These are phyloP conservation scores for Chaetomiaceae sp. DNA, from an alignment of 2,329 filamentous ascomycete genomes.

Conservation along the genomic window DNA sequence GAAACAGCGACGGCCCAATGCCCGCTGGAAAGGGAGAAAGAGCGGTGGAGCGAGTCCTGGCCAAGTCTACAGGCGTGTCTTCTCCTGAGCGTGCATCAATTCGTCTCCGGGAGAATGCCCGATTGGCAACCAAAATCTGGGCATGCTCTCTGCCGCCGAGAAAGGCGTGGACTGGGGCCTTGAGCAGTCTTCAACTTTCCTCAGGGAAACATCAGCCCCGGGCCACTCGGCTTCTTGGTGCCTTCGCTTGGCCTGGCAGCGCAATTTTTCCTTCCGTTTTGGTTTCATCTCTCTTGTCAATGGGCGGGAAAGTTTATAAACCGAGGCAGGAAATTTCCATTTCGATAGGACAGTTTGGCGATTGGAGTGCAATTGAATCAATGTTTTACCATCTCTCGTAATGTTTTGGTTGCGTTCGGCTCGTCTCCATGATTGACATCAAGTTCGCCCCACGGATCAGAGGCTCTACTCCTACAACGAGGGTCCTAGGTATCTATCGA, in stretches of 20 bases:
- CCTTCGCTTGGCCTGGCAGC: constrained; percentile 9
- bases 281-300: constrained; percentile 27
- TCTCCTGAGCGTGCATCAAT: background rate
- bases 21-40: background rate
- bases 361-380: constrained; percentile 24
- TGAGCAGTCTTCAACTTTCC: constrained; percentile 3
- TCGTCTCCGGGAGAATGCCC: background rate
- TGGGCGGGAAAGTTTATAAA: constrained; percentile 18
- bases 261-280: constrained; percentile 21
- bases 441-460: background rate
- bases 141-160: background rate
- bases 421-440: background rate
- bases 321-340: constrained; percentile 33
- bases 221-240: constrained; percentile 15
- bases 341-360: constrained; percentile 41
- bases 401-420: background rate
- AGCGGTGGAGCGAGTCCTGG: background rate
- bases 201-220: background rate
- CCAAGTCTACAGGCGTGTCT: background rate
- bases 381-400: background rate
- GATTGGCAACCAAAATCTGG: background rate
- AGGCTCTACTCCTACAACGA: background rate
- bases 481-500: background rate
- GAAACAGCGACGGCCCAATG: background rate
- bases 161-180: constrained; percentile 3